Evolutionary conservation across 192 early-diverging fungal genomes (phyloP).

Genomic region (Globomyces pollinis-pini): DNA sequence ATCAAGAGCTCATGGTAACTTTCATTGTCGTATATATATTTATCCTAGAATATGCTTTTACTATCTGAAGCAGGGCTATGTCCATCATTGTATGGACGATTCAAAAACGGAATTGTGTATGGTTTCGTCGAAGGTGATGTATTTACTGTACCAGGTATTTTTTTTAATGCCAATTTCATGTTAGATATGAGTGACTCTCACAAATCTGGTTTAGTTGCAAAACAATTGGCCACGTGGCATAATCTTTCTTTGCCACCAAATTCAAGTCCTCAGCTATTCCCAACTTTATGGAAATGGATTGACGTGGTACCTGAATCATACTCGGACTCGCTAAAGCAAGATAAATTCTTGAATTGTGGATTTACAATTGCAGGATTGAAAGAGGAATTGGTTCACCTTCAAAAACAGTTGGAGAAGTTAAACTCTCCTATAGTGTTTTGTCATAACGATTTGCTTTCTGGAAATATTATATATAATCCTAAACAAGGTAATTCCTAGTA

Average conservation of each 20-base stretch:
- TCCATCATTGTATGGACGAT: slow-evolving; percentile 74
- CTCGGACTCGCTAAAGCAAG: slow-evolving; percentile 44
- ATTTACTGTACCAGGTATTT: slow-evolving; percentile 53
- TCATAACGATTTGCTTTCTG: slow-evolving; percentile 88
- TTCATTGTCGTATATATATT: background rate
- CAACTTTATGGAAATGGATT: slow-evolving; percentile 67
- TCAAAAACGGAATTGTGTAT: slow-evolving; percentile 89
- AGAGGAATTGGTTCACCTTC: slow-evolving; percentile 38
- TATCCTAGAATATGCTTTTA: slow-evolving; percentile 66
- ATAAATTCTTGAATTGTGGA: slow-evolving; percentile 31
- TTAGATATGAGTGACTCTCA: slow-evolving; percentile 68
- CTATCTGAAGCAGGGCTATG: slow-evolving; percentile 62
- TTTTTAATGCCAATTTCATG: no score
- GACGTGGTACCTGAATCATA: slow-evolving; percentile 53
- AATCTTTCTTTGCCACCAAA: slow-evolving; percentile 42
- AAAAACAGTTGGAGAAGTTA: slow-evolving; percentile 44
- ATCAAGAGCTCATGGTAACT: slow-evolving; percentile 78
- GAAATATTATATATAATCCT: slow-evolving; percentile 75
- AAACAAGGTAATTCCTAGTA: slow-evolving; percentile 3
- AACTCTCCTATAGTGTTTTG: slow-evolving; percentile 80
- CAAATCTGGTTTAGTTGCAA: slow-evolving; percentile 70
- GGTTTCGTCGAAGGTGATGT: slow-evolving; percentile 74
- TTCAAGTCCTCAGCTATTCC: slow-evolving; percentile 50
- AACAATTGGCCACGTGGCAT: slow-evolving; percentile 76
- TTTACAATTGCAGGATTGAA: slow-evolving; percentile 17